Percentiles rank a stretch among this genome's conserved stretches.
phyloP scores from a whole-genome alignment of 2,329 filamentous ascomycete genomes.

The Verticillium nubilum region DNA sequence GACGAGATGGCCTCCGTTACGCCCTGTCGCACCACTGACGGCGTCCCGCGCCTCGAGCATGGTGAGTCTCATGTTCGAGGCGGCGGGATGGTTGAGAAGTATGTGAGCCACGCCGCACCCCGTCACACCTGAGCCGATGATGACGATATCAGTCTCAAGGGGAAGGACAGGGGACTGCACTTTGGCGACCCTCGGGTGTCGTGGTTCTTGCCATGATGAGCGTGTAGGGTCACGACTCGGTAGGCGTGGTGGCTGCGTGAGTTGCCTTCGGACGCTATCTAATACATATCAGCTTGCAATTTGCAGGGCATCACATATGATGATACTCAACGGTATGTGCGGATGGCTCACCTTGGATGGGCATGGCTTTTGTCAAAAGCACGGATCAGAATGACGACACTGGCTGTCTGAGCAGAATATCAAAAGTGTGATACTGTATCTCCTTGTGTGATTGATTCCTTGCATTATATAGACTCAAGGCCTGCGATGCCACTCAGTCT shows the following conservation, averaged over 20 bases:
- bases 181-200: conserved; percentile 8
- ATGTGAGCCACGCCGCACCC: conserved; percentile 20
- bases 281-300: no score
- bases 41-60: conserved; percentile 5
- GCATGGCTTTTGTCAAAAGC: no score
- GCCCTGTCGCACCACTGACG: conserved; percentile 6
- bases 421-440: no score
- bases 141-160: conserved; percentile 13
- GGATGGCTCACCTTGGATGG: no score
- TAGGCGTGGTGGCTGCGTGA: neutral
- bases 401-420: no score
- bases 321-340: no score
- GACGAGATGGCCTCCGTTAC: conserved; percentile 7
- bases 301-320: no score
- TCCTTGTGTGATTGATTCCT: no score
- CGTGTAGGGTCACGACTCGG: neutral
- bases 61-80: neutral
- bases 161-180: conserved; percentile 16
- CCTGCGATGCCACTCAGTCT: no score
- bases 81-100: conserved; percentile 13
- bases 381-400: no score
- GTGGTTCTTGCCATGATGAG: neutral
- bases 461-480: no score
- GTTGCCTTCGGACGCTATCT: no score
- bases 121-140: conserved; percentile 25